Percentiles rank a stretch among this genome's conserved stretches.
phyloP scores from a whole-genome alignment of 306 rosid genomes.

The Quercus wislizeni region DNA sequence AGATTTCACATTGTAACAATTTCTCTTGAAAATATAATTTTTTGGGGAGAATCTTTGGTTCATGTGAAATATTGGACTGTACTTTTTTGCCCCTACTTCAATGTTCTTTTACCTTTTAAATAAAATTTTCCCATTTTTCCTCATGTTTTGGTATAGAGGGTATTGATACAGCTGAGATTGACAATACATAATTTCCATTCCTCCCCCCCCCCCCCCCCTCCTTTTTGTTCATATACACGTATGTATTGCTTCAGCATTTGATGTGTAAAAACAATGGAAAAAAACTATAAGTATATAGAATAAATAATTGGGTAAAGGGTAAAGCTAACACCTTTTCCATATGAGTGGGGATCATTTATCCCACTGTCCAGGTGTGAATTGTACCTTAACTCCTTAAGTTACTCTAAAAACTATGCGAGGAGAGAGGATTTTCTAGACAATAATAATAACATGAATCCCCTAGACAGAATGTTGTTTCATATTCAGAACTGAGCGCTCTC shows the following conservation, averaged over 20 bases:
- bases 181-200: background rate
- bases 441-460: background rate
- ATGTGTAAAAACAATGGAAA: background rate
- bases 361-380: background rate
- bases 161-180: background rate
- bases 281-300: background rate
- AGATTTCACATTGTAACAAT: background rate
- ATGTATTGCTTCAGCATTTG: background rate
- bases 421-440: too few relatives aligned
- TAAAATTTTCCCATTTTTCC: background rate
- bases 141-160: too few relatives aligned
- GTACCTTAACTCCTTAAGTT: background rate
- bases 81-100: background rate
- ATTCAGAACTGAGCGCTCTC: background rate
- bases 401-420: background rate
- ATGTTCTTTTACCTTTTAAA: too few relatives aligned
- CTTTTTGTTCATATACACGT: background rate
- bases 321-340: background rate
- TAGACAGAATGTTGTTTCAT: background rate
- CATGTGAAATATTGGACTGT: background rate
- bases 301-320: background rate
- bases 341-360: background rate
- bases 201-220: too few relatives aligned
- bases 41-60: background rate
- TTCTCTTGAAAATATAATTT: background rate